These are phyloP conservation scores for Fusarium compactum DNA, from an alignment of 2,329 filamentous ascomycete species.

Conservation along the genomic window DNA sequence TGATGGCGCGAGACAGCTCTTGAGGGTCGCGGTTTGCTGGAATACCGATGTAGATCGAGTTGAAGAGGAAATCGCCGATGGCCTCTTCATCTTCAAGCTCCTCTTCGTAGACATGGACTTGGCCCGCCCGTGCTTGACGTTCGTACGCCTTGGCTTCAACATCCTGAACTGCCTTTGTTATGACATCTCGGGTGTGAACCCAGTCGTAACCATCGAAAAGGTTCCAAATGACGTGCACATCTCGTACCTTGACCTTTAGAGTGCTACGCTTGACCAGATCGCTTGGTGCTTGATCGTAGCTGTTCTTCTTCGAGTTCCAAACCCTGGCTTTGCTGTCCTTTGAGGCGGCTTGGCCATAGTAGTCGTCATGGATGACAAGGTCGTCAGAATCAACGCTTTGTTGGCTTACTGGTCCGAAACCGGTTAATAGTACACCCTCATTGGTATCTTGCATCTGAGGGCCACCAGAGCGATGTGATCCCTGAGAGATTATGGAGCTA, in stretches of 20 bases:
- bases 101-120: slow-evolving; percentile 71
- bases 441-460: slow-evolving; percentile 53
- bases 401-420: slow-evolving; percentile 47
- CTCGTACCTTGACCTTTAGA: slow-evolving; percentile 80
- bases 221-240: slow-evolving; percentile 97
- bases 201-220: slow-evolving; percentile 98
- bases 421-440: slow-evolving; percentile 54
- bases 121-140: slow-evolving; percentile 70
- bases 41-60: slow-evolving; percentile 97
- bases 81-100: slow-evolving; percentile 85
- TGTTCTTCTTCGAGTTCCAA: slow-evolving; percentile 83
- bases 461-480: slow-evolving; percentile 11
- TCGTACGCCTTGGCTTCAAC: slow-evolving; percentile 87
- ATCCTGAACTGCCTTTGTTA: slow-evolving; percentile 87
- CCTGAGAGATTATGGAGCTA: slow-evolving; percentile 48
- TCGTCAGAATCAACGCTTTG: slow-evolving; percentile 67
- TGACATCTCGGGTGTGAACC: slow-evolving; percentile 86
- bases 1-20: slow-evolving; percentile 86
- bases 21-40: slow-evolving; percentile 86
- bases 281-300: slow-evolving; percentile 75
- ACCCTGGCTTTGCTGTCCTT: slow-evolving; percentile 77
- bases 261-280: slow-evolving; percentile 74
- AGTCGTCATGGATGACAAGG: slow-evolving; percentile 81
- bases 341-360: slow-evolving; percentile 74
- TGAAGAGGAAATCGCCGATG: slow-evolving; percentile 96